Evolutionary conservation across 345 rosid species (phyloP).

Genomic region (Ceriops zippeliana): DNA sequence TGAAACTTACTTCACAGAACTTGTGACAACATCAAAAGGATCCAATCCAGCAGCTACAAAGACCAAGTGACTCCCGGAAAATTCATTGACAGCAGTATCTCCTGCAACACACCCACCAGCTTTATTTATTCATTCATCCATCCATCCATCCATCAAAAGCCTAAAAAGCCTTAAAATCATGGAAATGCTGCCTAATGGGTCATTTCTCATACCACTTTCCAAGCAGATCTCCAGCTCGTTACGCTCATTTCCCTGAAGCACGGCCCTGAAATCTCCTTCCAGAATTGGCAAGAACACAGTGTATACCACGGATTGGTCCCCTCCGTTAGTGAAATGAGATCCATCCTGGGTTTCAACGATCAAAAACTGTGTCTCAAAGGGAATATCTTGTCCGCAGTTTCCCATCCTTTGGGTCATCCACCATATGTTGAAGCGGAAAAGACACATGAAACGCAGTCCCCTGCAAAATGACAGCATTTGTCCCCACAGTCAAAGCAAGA

Average conservation of each 20-base stretch:
- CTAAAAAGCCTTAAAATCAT: not conserved
- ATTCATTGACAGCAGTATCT: constrained; percentile 53
- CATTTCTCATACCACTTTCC: constrained; percentile 48
- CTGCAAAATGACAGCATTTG: constrained; percentile 24
- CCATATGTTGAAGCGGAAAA: constrained; percentile 70
- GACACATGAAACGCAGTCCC: constrained; percentile 63
- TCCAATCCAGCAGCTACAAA: constrained; percentile 61
- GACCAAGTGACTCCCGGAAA: constrained; percentile 53
- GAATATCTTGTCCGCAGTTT: constrained; percentile 48
- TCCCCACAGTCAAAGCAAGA: not conserved
- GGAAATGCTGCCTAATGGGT: not conserved
- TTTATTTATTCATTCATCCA: constrained; percentile 1
- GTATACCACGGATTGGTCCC: constrained; percentile 32
- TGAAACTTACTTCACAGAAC: constrained; percentile 49
- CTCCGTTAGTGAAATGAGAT: constrained; percentile 36
- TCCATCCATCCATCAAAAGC: not conserved
- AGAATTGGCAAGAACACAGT: constrained; percentile 56
- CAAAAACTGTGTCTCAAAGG: constrained; percentile 64
- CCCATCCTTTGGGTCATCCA: constrained; percentile 85
- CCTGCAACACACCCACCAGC: constrained; percentile 29
- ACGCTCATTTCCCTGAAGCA: constrained; percentile 56
- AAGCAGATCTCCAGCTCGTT: constrained; percentile 62
- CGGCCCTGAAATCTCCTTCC: constrained; percentile 67
- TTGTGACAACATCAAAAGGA: constrained; percentile 56
- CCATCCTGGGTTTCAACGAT: constrained; percentile 45